Evolutionary conservation across 225 moss, liverwort and hornwort species (phyloP).

Genomic region (Antitrichia curtipendula): DNA sequence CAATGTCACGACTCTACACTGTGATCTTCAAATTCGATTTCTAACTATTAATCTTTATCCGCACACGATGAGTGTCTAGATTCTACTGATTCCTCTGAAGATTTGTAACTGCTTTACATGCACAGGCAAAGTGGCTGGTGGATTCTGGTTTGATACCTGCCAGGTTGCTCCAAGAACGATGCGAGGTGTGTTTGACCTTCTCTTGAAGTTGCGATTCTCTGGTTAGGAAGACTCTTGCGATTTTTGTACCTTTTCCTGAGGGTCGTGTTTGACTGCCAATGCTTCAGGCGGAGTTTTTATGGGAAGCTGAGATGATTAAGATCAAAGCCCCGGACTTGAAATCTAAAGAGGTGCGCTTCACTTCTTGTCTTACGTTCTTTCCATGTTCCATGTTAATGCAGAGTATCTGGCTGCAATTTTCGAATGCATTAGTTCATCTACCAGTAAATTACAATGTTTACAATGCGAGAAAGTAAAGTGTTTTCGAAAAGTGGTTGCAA

Average conservation of each 20-base stretch:
- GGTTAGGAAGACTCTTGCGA: not conserved
- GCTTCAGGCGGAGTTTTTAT: conserved; percentile 88
- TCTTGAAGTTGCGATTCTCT: not conserved
- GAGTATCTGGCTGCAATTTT: not conserved
- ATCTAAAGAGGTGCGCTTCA: conserved; percentile 74
- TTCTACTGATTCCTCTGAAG: not conserved
- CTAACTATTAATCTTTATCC: not conserved
- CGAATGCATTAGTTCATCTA: not conserved
- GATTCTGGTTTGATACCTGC: conserved; percentile 81
- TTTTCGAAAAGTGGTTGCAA: not conserved
- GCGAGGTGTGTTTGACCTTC: conserved; percentile 58
- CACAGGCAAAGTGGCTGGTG: conserved; percentile 96
- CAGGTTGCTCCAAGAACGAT: conserved; percentile 93
- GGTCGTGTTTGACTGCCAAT: not conserved
- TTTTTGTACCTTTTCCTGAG: not conserved
- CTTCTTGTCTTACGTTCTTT: not conserved
- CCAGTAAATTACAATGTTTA: not conserved
- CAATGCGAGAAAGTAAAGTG: not conserved
- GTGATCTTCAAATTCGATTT: not conserved
- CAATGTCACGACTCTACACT: not conserved
- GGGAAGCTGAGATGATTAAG: conserved; percentile 98
- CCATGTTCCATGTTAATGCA: not conserved
- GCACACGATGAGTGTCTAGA: not conserved
- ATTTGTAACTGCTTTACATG: not conserved
- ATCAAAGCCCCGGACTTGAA: conserved; percentile 94